phyloP scores from a whole-genome alignment of 2,329 filamentous ascomycete species.

The Phialophora tarda region DNA sequence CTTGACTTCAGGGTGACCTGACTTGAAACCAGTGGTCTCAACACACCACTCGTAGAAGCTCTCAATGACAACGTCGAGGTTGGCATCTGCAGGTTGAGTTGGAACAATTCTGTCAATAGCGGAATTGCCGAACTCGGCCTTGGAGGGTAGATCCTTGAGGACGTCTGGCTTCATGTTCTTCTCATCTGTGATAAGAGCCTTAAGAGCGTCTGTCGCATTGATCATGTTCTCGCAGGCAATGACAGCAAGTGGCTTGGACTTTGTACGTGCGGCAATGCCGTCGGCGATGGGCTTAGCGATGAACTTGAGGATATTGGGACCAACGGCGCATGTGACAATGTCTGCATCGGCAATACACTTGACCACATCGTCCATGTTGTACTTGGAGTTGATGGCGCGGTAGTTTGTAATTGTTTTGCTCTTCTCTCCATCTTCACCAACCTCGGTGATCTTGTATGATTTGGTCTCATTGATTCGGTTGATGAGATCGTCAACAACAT shows the following conservation, averaged over 20 bases:
- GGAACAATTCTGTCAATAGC: conserved; percentile 98
- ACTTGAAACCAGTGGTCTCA: conserved; percentile 81
- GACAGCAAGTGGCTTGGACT: conserved; percentile 74
- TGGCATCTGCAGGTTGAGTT: conserved; percentile 77
- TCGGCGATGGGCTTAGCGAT: conserved; percentile 95
- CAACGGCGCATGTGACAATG: conserved; percentile 94
- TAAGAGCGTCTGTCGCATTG: conserved; percentile 87
- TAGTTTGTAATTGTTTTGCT: conserved; percentile 91
- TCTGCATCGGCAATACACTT: conserved; percentile 86
- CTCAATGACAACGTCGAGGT: conserved; percentile 92
- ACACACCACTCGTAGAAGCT: conserved; percentile 99
- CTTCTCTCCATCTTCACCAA: conserved; percentile 80
- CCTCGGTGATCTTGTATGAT: conserved; percentile 90
- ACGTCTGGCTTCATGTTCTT: conserved; percentile 69
- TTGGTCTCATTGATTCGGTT: conserved; percentile 74
- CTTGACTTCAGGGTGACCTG: conserved; percentile 73
- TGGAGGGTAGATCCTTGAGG: conserved; percentile 65
- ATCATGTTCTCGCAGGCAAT: conserved; percentile 99
- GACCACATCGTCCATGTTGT: conserved; percentile 78
- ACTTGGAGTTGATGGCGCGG: conserved; percentile 93
- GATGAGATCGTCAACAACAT: conserved; percentile 86
- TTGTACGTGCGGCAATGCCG: conserved; percentile 78
- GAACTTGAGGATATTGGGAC: conserved; percentile 93
- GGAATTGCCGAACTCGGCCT: conserved; percentile 92
- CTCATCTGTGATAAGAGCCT: conserved; percentile 76